These are phyloP conservation scores for Nothopassalora personata DNA, from an alignment of 2,329 filamentous ascomycete species.

Conservation along the genomic window DNA sequence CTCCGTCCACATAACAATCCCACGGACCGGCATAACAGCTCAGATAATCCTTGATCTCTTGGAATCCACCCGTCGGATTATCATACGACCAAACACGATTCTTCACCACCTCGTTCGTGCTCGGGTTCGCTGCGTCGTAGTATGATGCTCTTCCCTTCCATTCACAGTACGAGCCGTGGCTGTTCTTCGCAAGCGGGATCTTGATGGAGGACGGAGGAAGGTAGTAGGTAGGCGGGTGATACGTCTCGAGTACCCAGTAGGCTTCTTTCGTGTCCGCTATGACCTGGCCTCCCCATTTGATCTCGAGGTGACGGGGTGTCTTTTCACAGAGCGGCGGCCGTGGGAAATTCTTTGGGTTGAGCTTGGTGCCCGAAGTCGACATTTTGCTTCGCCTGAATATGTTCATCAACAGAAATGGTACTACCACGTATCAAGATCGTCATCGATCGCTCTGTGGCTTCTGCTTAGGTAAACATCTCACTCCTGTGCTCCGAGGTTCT, in stretches of 20 bases:
- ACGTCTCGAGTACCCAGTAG: conserved; percentile 59
- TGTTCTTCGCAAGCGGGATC: conserved; percentile 44
- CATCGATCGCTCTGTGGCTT: background rate
- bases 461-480: background rate
- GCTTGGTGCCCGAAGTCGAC: conserved; percentile 26
- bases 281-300: conserved; percentile 51
- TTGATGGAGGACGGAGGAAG: conserved; percentile 49
- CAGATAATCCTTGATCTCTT: conserved; percentile 51
- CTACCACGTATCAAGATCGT: background rate
- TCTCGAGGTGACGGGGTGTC: conserved; percentile 48
- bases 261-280: conserved; percentile 56
- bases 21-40: conserved; percentile 58
- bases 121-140: conserved; percentile 45
- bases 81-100: conserved; percentile 58
- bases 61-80: conserved; percentile 48
- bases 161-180: conserved; percentile 50
- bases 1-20: conserved; percentile 59
- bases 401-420: background rate
- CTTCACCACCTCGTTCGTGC: conserved; percentile 36
- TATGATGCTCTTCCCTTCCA: conserved; percentile 60
- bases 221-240: conserved; percentile 61
- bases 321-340: conserved; percentile 54
- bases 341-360: conserved; percentile 56
- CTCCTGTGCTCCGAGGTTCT: background rate
- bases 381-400: conserved; percentile 20